Conservation (phyloP, 257 asterid genomes). For the Petunia secreta region DNA sequence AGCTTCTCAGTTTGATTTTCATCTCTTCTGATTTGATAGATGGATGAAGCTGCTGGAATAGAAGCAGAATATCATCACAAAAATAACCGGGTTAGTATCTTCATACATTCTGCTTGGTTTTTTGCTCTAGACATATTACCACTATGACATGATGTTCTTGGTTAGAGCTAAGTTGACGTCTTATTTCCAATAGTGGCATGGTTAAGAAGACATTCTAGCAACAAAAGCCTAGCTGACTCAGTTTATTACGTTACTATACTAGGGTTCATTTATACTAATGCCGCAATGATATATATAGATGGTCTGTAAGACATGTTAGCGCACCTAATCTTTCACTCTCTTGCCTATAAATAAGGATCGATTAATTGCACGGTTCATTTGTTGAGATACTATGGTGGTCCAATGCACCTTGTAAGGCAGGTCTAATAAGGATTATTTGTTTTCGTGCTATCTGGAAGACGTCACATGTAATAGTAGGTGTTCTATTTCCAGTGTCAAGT, state of each 20-base stretch:
- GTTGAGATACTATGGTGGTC: conserved; percentile 17
- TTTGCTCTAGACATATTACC: conserved; percentile 1
- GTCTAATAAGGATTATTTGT: conserved; percentile 2
- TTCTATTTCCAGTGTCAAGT: not conserved
- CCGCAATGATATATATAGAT: not conserved
- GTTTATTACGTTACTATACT: not conserved
- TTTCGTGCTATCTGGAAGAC: not conserved
- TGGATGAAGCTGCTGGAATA: conserved; percentile 95
- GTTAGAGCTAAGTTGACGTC: not conserved
- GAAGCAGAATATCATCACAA: conserved; percentile 98
- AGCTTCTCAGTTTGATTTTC: not conserved
- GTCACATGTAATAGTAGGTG: not conserved
- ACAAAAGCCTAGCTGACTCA: not conserved
- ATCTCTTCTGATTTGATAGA: conserved; percentile 52
- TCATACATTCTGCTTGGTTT: conserved; percentile 5
- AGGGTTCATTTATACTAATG: conserved; percentile 3
- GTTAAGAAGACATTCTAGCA: conserved; percentile 2
- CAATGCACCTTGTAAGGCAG: not conserved
- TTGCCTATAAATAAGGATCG: not conserved
- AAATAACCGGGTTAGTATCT: conserved; percentile 71
- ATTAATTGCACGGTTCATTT: not conserved
- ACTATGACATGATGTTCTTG: conserved; percentile 9
- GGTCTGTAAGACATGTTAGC: too few relatives aligned
- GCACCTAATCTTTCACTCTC: not conserved
- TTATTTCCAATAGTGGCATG: not conserved